Conservation (phyloP, 1,284 basidiomycete species). For the Phellopilus nigrolimitatus region DNA sequence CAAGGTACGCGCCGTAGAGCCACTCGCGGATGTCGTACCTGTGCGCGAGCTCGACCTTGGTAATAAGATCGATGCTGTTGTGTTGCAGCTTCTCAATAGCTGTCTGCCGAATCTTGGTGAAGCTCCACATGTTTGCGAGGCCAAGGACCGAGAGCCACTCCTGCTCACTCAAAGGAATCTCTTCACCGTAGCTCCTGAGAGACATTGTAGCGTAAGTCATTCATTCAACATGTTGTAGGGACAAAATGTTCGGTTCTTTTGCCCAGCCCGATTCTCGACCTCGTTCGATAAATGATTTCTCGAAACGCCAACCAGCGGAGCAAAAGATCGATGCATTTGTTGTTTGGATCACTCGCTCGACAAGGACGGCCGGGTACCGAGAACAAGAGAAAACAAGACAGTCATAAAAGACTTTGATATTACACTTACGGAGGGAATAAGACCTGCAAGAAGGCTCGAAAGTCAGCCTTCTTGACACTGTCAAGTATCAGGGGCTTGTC, state of each 20-base stretch:
- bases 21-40: slow-evolving; percentile 25
- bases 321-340: no score
- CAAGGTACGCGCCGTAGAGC: slow-evolving; percentile 24
- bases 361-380: no score
- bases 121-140: slow-evolving; percentile 26
- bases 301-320: no score
- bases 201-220: no score
- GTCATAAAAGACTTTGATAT: not conserved
- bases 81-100: slow-evolving; percentile 26
- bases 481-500: slow-evolving; percentile 16
- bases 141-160: slow-evolving; percentile 30
- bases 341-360: no score
- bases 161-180: slow-evolving; percentile 23
- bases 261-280: no score
- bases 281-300: no score
- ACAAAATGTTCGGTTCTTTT: no score
- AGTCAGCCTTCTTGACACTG: slow-evolving; percentile 14
- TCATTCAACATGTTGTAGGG: no score
- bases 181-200: slow-evolving; percentile 21
- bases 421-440: slow-evolving; percentile 17
- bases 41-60: slow-evolving; percentile 27
- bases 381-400: no score
- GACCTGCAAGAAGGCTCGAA: slow-evolving; percentile 17
- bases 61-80: slow-evolving; percentile 24
- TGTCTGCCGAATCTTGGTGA: slow-evolving; percentile 24